Evolutionary conservation across 306 rosid genomes (phyloP).

Genomic region (Albizia julibrissin): DNA sequence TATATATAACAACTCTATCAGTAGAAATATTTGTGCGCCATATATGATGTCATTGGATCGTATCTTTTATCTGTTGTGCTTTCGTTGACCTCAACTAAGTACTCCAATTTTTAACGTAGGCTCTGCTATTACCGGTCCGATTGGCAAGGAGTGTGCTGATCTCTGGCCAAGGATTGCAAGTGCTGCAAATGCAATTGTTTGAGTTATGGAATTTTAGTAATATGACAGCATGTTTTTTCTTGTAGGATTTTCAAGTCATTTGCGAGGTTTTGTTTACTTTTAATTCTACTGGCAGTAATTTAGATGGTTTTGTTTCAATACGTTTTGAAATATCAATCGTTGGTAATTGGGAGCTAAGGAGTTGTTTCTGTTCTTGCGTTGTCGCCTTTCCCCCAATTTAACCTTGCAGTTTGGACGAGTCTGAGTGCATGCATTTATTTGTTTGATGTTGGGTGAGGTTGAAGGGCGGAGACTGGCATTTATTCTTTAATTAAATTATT

Average conservation of each 20-base stretch:
- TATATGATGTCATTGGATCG: not conserved
- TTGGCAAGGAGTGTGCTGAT: conserved; percentile 93
- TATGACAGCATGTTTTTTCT: conserved; percentile 6
- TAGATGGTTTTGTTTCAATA: conserved; percentile 7
- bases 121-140: conserved; percentile 87
- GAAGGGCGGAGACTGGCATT: not conserved
- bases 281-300: not conserved
- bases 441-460: not conserved
- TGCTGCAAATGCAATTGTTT: conserved; percentile 89
- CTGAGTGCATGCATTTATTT: not conserved
- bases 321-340: conserved; percentile 6
- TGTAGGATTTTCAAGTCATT: not conserved
- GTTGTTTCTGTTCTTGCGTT: not conserved
- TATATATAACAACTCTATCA: not conserved
- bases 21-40: not conserved
- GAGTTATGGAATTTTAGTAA: conserved; percentile 6
- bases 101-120: conserved; percentile 41
- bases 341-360: conserved; percentile 15
- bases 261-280: conserved; percentile 24
- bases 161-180: conserved; percentile 94
- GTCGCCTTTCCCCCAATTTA: not conserved
- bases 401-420: not conserved
- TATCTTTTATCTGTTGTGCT: not conserved
- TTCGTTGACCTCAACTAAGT: not conserved
- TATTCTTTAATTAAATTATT: too few relatives aligned